Base-by-base conservation (phyloP, 1,284 basidiomycete species). In the Sporisorium scitamineum region DNA sequence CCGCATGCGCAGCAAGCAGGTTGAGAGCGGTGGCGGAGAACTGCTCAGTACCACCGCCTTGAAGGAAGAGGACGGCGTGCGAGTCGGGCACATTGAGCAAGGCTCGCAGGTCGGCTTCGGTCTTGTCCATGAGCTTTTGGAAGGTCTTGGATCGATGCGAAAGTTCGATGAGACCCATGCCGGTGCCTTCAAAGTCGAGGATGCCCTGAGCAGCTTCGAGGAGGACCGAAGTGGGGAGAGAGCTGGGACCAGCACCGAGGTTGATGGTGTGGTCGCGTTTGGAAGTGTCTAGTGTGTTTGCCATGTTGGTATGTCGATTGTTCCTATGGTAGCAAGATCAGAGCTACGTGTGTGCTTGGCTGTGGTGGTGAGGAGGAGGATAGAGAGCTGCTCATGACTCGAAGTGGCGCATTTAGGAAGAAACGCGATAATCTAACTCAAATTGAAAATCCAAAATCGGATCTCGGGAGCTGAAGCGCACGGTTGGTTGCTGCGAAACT, bases 31-130 rank as follows among this genome's bases (percentile, higher is more conserved):
- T 80, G 10, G 83, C 83, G 5, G 75, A 73, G 61, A 85, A 85
- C 50, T 85, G 84, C 57, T 84, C 84, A 4, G 83, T 84, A 3
- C 84, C 84, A 22, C 84, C 84, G 7, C 84, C 84, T 53, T 85
- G 84, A 22, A 75, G 41, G 57, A 85, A 85, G 22, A 85, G 70
- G 11, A 85, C 79, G 16, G 80, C 80, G 53, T 84, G 80, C 7
- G 80, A 57, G 31, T 82, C 75, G 1, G 82, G 81, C 1, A 85
- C 72, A 47, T 74, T 62, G 20, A 84, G 59, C 16, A 85, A 70
- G 18, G 64, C 44, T 5, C 84, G 76, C 47, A 85, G 59, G 37
- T 84, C 79, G 20, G 74, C 68, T 61, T 85, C 84, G 11, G 84
- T 82, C 66, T 77, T 65, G 58, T 76, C 68, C 61, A 85, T 65